A percentile compares a stretch with the other conserved stretches of the same genome.
phyloP scores from a whole-genome alignment of 2,329 filamentous ascomycete genomes.

The Colletotrichum lupini region DNA sequence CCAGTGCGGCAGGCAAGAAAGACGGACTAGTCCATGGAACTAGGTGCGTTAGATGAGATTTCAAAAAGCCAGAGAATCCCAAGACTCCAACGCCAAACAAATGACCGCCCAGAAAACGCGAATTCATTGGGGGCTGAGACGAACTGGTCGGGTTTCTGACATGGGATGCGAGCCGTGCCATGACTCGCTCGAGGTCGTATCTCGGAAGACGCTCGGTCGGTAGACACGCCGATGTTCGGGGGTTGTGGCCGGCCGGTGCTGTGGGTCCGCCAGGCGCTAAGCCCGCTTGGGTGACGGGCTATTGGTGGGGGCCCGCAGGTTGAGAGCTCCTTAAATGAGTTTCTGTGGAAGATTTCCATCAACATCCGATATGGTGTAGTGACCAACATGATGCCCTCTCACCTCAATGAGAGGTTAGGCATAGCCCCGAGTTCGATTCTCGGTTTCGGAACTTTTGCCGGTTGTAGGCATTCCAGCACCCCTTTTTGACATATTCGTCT shows the following conservation, averaged over 20 bases:
- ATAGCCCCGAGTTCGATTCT: slow-evolving; percentile 34
- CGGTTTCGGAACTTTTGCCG: slow-evolving; percentile 25
- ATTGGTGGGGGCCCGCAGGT: fast-evolving
- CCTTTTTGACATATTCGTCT: not conserved
- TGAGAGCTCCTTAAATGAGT: fast-evolving
- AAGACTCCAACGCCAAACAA: not conserved
- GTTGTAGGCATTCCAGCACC: fast-evolving
- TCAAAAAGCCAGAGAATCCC: too few species aligned
- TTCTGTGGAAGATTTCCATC: fast-evolving
- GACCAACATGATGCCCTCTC: slow-evolving; percentile 33
- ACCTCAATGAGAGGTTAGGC: slow-evolving; percentile 10
- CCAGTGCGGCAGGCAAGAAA: not conserved
- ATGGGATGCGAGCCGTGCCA: slow-evolving; percentile 4
- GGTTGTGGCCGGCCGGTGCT: not conserved
- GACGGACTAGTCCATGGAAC: not conserved
- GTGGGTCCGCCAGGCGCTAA: not conserved
- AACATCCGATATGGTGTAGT: slow-evolving; percentile 31
- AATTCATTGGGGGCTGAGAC: not conserved
- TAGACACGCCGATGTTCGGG: not conserved
- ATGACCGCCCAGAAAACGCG: not conserved
- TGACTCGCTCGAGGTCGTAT: slow-evolving; percentile 20
- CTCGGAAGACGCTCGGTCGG: not conserved
- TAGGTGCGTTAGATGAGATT: not conserved
- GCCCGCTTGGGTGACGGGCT: not conserved
- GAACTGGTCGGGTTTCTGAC: not conserved